Percentiles rank a stretch among this genome's conserved stretches.
phyloP scores from a whole-genome alignment of 768 basidiomycete species.

The Psilocybe cubensis region DNA sequence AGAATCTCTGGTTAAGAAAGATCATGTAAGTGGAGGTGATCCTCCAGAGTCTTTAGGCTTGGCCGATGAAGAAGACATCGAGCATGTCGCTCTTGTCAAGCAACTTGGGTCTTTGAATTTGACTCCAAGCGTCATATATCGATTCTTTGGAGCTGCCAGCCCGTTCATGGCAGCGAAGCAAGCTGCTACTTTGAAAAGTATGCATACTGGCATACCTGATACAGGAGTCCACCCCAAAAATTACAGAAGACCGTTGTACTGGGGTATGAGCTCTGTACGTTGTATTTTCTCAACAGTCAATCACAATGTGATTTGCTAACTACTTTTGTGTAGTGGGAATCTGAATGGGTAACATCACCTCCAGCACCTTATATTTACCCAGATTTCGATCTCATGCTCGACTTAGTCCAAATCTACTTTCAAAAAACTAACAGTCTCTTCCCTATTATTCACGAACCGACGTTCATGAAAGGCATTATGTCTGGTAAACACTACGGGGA shows the following conservation, averaged over 20 bases:
- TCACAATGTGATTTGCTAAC: not conserved
- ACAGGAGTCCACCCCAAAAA: not conserved
- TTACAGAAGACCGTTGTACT: conserved; percentile 14
- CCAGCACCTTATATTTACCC: conserved; percentile 47
- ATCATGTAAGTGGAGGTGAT: not conserved
- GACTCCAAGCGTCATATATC: not conserved
- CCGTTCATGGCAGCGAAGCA: conserved; percentile 1
- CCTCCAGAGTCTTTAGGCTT: not conserved
- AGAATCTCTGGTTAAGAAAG: not conserved
- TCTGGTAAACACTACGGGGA: conserved; percentile 55
- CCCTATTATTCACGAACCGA: conserved; percentile 75
- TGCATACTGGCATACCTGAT: not conserved
- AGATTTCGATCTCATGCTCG: conserved; percentile 47
- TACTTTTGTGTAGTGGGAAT: conserved; percentile 39
- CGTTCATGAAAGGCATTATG: conserved; percentile 56
- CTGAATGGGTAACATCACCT: conserved; percentile 10
- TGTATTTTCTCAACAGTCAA: not conserved
- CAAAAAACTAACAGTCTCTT: conserved; percentile 50
- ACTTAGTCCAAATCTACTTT: conserved; percentile 71
- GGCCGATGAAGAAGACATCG: not conserved
- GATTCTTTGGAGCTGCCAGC: not conserved
- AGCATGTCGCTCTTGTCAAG: not conserved
- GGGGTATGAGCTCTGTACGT: conserved; percentile 38
- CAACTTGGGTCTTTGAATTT: not conserved
- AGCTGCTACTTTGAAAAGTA: not conserved